Base-by-base conservation (phyloP, 805 yeast species). In the Candida boleticola region DNA sequence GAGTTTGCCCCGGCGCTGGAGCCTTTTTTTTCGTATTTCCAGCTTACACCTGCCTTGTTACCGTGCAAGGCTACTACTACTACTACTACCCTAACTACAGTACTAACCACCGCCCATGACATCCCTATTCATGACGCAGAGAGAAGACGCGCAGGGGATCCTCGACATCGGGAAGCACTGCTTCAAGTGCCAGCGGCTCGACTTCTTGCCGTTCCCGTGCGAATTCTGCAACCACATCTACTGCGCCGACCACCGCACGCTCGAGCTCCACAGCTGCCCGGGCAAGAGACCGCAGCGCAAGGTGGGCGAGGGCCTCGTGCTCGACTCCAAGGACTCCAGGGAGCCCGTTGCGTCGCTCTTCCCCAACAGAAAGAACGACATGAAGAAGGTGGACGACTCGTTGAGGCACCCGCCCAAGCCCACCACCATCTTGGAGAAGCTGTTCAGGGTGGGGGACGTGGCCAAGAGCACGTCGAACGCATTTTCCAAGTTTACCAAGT, bases 151-250 rank as follows among this genome's bases (percentile, higher is more conserved):
- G 39, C 61, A 60, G 39, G 68, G 71, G 5, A 57, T 80, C 47
- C 61, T 81, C 57, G 75, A 81, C 37, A 71, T 81, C 4, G 86
- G 86, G n/a, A 58, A 71, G 43, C 77, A 79, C 51, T 81, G 86
- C 55, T 51, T 57, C 21, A 60, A 69, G 14, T 81, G 86, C 54
- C 63, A 71, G 36, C 67, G 64, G 46, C 60, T 79, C 5, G 86
- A 81, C 54, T 81, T 80, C 48, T 60, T 81, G 22, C 86, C 86
- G 14, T 80, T 71, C 53, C 58, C 57, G 14, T 81, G 86, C 54
- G 74, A 72, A 33, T 68, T 64, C 39, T 76, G 82, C 52, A 53
- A 67, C 9, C 49, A 54, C 19, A 59, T 68, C 2, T 80, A 57
- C 50, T 80, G 86, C 52, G 64, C 73, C 7, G 69, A 72, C 32